phyloP scores from a whole-genome alignment of 345 rosid species.

The Rubroshorea leprosula region DNA sequence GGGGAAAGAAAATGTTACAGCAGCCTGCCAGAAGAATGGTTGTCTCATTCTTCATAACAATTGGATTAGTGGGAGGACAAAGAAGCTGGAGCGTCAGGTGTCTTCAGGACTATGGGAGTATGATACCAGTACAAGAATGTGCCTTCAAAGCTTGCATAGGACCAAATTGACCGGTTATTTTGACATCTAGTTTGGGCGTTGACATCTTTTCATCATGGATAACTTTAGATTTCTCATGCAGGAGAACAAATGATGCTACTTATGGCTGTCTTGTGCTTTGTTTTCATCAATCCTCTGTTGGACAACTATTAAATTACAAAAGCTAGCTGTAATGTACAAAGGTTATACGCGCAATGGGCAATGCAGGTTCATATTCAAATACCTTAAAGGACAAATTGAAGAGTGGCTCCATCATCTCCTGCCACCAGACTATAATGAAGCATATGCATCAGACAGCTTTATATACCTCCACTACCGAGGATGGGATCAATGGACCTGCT shows the following conservation, averaged over 20 bases:
- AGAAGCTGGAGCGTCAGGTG: conserved; percentile 80
- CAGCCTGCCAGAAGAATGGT: conserved; percentile 48
- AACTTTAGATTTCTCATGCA: too few species aligned
- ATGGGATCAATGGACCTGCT: too few species aligned
- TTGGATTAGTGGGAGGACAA: conserved; percentile 80
- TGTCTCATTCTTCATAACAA: conserved; percentile 78
- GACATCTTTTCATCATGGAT: too few species aligned
- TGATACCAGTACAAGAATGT: conserved; percentile 66
- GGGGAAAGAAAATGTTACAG: conserved; percentile 51
- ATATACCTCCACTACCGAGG: too few species aligned
- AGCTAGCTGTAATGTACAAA: not conserved
- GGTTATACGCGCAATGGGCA: not conserved
- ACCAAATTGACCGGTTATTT: conserved; percentile 7
- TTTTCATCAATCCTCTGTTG: not conserved
- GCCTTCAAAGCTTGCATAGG: conserved; percentile 28
- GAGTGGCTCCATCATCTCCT: too few species aligned
- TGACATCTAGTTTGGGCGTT: too few species aligned
- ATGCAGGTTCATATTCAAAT: too few species aligned
- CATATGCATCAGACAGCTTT: too few species aligned
- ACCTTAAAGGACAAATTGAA: too few species aligned
- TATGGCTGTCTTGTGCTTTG: not conserved
- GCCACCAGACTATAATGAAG: too few species aligned
- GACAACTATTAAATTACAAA: not conserved
- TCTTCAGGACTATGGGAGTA: conserved; percentile 76
- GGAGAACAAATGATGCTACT: too few species aligned